A percentile compares a stretch with the other conserved stretches of the same genome.
Evolutionary conservation across 2,329 filamentous ascomycete genomes (phyloP).

Genomic region (Mollisiaceae sp.): DNA sequence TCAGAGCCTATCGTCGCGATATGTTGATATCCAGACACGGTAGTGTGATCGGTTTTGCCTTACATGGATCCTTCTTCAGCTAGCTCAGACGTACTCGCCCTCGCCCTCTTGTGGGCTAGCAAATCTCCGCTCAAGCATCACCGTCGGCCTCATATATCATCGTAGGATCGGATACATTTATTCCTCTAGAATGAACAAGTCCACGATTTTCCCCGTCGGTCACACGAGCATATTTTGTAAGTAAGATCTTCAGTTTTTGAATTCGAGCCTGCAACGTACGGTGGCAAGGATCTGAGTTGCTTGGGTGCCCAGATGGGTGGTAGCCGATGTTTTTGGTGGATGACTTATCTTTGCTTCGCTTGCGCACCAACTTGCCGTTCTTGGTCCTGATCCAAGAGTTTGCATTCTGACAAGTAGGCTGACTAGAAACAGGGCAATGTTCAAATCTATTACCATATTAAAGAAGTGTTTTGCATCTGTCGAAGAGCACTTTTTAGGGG

Average conservation of each 20-base stretch:
- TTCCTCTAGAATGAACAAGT: not conserved
- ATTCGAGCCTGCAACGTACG: not conserved
- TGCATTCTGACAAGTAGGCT: not conserved
- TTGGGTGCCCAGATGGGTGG: not conserved
- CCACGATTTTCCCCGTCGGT: not conserved
- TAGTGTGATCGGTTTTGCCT: not conserved
- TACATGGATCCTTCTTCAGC: not conserved
- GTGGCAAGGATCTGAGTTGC: not conserved
- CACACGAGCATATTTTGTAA: not conserved
- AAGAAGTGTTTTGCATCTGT: not conserved
- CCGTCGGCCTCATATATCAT: not conserved
- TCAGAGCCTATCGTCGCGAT: not conserved
- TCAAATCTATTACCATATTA: not conserved
- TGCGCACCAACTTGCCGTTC: not conserved
- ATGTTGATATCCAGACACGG: too few relatives aligned
- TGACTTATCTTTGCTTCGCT: not conserved
- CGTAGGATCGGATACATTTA: not conserved
- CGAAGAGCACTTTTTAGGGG: not conserved
- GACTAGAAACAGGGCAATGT: not conserved
- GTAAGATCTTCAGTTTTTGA: not conserved
- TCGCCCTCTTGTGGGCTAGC: not conserved
- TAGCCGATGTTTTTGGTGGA: not conserved
- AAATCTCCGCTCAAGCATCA: not conserved
- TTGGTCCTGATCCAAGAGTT: not conserved
- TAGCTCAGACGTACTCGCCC: not conserved